Evolutionary conservation across 169 alveolate genomes (phyloP), one percentile per base, ranked within the genome.

Genomic region (Plasmodium relictum): DNA sequence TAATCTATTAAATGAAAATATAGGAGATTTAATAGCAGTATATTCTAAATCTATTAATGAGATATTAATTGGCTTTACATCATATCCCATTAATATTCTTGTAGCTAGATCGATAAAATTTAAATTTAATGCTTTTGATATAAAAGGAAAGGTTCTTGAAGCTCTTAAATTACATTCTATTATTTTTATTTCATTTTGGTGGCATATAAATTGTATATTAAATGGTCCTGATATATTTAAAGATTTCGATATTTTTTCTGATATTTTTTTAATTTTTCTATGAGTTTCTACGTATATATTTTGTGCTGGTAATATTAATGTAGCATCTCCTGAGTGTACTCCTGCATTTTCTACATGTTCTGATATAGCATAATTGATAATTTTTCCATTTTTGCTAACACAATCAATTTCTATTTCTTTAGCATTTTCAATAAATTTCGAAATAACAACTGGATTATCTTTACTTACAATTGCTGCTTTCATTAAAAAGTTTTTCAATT

Each of bases 261-360:
- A 88, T 22, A 93, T 93, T 88, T 94, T 94, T 89, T 95, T 92
- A 65, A 95, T 95, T 24, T 95, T 93, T 65, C 96, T 88, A 85
- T 95, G 97, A 3, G 98, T 96, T 73, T 96, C 98, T 62, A 96
- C 97, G 76, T 92, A 95, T 52, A 96, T 95, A 73, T 95, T 95
- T 91, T 96, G 98, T 14, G 97, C 98, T 12, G 98, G 98, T 37
- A 96, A 88, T 24, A 96, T 74, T 73, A 96, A 80, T 1, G 97
- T 95, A 24, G 98, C 98, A 83, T 96, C 98, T 4, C 98, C 98
- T 6, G 97, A 95, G 92, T 96, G 98, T n/a, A 94, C 80, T 16
- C 97, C 97, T 3, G 98, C 98, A 63, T 96, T 92, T 95, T 96
- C 97, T 42, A 96, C 97, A 88, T 96, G 98, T 93, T 96, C 98